A percentile compares a stretch with the other conserved stretches of the same genome.
phyloP scores from a whole-genome alignment of 2,329 filamentous ascomycete species.

The Colletotrichum sp. region DNA sequence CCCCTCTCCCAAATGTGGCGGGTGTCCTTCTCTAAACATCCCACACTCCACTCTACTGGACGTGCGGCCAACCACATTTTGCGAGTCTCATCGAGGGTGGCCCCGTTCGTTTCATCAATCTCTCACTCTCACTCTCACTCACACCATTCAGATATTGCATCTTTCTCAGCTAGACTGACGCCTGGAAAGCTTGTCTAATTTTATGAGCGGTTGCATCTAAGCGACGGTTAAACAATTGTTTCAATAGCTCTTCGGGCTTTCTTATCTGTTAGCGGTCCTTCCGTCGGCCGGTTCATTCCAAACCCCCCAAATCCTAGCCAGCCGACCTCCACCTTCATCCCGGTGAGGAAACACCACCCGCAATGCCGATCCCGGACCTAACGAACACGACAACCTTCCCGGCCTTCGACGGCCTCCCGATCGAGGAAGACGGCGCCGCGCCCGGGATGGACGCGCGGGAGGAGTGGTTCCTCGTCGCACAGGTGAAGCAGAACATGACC shows the following conservation, averaged over 20 bases:
- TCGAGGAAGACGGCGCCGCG: background rate
- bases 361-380: conserved; percentile 34
- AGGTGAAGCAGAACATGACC: conserved; percentile 52
- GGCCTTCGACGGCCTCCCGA: conserved; percentile 35
- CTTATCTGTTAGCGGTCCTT: background rate
- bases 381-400: conserved; percentile 37
- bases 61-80: background rate
- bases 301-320: background rate
- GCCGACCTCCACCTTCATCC: background rate
- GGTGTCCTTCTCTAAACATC: background rate
- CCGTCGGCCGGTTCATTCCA: background rate
- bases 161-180: background rate
- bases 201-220: background rate
- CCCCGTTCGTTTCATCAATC: background rate
- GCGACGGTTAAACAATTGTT: background rate
- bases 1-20: background rate
- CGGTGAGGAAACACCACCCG: background rate
- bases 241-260: background rate
- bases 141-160: background rate
- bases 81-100: background rate
- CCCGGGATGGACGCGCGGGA: conserved; percentile 22
- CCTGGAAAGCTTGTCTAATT: background rate
- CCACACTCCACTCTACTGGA: background rate
- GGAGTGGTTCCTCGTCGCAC: conserved; percentile 45
- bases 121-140: conserved; percentile 4